A percentile compares a stretch with the other conserved stretches of the same genome.
phyloP scores from a whole-genome alignment of 1,284 basidiomycete genomes.

The Ustilago trichophora region DNA sequence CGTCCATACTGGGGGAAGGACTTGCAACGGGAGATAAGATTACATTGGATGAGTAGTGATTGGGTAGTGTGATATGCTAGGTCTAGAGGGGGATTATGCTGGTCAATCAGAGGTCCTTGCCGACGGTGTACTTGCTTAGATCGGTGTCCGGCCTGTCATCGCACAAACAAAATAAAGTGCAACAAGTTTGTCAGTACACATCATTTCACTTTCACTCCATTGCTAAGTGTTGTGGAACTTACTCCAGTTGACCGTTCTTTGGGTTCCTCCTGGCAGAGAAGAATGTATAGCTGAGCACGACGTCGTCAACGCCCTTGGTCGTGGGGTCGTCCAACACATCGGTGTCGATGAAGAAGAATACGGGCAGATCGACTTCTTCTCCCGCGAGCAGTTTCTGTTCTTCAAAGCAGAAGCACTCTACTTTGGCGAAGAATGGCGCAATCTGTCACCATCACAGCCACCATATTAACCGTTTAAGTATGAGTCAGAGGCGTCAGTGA shows the following conservation, averaged over 20 bases:
- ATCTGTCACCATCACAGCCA: too few relatives aligned
- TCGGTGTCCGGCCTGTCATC: conserved; percentile 61
- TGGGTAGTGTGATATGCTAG: too few relatives aligned
- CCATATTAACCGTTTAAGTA: too few relatives aligned
- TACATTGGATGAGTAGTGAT: too few relatives aligned
- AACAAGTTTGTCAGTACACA: neutral
- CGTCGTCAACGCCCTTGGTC: conserved; percentile 84
- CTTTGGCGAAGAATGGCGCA: conserved; percentile 98
- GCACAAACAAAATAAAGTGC: neutral
- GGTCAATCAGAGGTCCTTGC: conserved; percentile 53
- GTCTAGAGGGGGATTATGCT: too few relatives aligned
- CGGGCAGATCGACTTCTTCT: conserved; percentile 97
- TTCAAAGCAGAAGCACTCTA: conserved; percentile 99
- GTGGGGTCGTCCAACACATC: conserved; percentile 91
- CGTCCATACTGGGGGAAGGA: too few relatives aligned
- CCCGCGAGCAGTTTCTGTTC: conserved; percentile 94
- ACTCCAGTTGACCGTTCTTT: conserved; percentile 63
- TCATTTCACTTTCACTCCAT: too few relatives aligned
- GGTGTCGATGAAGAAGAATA: conserved; percentile 98
- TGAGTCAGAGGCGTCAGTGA: conserved; percentile 7
- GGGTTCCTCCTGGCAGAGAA: conserved; percentile 74
- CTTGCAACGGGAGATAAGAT: too few relatives aligned
- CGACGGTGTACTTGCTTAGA: conserved; percentile 52
- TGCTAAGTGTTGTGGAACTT: too few relatives aligned
- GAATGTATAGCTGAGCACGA: conserved; percentile 96